phyloP scores from a whole-genome alignment of 2,329 filamentous ascomycete species.

The Claviceps arundinis region DNA sequence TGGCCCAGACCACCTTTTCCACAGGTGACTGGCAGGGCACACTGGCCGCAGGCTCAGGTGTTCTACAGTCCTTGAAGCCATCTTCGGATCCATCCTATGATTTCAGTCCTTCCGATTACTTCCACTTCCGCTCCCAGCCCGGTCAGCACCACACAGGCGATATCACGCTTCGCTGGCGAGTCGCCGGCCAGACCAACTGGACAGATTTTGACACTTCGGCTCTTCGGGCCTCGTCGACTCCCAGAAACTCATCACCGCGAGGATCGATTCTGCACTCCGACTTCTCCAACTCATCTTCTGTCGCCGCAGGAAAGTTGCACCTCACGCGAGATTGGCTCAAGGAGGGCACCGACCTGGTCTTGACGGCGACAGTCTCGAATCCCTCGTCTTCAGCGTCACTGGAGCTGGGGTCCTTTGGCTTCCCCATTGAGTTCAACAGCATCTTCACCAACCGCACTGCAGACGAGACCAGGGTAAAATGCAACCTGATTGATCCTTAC shows the following conservation, averaged over 20 bases:
- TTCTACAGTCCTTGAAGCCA: slow-evolving; percentile 1
- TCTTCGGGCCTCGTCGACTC: not conserved
- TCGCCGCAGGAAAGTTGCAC: slow-evolving; percentile 16
- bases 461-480: slow-evolving; percentile 33
- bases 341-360: slow-evolving; percentile 32
- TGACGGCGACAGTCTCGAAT: slow-evolving; percentile 15
- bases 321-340: slow-evolving; percentile 40
- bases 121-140: slow-evolving; percentile 32
- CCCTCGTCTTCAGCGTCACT: slow-evolving; percentile 31
- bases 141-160: slow-evolving; percentile 47
- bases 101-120: slow-evolving; percentile 40
- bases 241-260: slow-evolving; percentile 13
- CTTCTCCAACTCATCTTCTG: slow-evolving; percentile 9
- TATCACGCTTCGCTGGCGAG: slow-evolving; percentile 41
- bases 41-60: not conserved
- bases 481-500: slow-evolving; percentile 45
- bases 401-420: slow-evolving; percentile 43
- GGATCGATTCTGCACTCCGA: slow-evolving; percentile 25
- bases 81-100: slow-evolving; percentile 17
- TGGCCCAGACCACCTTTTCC: slow-evolving; percentile 2
- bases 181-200: slow-evolving; percentile 26
- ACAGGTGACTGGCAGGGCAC: not conserved
- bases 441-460: slow-evolving; percentile 41
- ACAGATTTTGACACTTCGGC: slow-evolving; percentile 31
- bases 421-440: slow-evolving; percentile 49